Base-by-base conservation (phyloP, 164 flowering plant genomes). In the Annona squamosa region DNA sequence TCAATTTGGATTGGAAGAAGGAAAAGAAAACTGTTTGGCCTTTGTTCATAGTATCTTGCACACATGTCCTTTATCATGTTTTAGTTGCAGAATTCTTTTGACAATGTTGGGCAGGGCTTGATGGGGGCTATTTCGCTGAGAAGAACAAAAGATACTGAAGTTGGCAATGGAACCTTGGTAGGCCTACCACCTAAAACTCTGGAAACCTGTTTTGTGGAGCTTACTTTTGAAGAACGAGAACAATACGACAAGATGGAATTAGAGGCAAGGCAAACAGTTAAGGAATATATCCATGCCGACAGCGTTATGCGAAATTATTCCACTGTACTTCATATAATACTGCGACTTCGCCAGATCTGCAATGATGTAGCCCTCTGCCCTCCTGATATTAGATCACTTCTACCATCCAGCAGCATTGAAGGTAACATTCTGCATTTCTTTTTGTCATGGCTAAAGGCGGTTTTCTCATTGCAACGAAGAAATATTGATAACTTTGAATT, bases 281-380 rank as follows among this genome's bases (percentile, higher is more conserved):
- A 70, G 47, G 73, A 75, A 1, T 91, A 84, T 69, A 83, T 90
- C 5, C 56, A 73, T 57, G 71, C 63, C 68, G 86, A 83, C 17
- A 85, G 77, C 77, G 72, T 89, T 2, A 75, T 82, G 77, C 85
- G 81, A 71, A 86, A 90, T 73, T 94, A 87, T 73, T 77, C 90
- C 46, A 85, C 90, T 43, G 84, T 92, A 13, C 91, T 94, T 43
- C 80, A 87, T 75, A 84, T 92, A 4, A 81, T 94, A 71, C 74
- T 92, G 70, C 85, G 97, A 59, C 93, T 92, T 76, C 91, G 97
- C 45, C 99, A 94, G 77, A 89, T 92, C 62, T 94, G 97, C 71
- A 82, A 82, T 43, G 84, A 85, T 74, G 48, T 82, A 61, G 84
- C 89, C 47, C 80, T 94, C 81, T 91, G 92, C 78, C 97, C 97